Percentiles rank a stretch among this genome's conserved stretches.
Conservation (phyloP, 2,329 filamentous ascomycete genomes). For the Huntiella bhutanensis region DNA sequence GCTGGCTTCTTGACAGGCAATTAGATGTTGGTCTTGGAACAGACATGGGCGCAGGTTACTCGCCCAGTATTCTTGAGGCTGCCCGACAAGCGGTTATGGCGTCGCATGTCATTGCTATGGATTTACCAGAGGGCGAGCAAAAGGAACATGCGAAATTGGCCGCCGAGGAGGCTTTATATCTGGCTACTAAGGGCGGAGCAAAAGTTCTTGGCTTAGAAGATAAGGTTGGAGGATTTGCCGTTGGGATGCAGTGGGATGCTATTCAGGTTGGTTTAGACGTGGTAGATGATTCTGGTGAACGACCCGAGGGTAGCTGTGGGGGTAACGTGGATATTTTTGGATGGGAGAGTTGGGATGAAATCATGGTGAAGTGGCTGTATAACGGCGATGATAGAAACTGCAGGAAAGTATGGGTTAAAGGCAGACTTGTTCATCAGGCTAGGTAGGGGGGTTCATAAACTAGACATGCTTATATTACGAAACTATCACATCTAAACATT, state of each 20-base stretch:
- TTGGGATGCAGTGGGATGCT: constrained; percentile 80
- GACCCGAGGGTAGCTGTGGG: constrained; percentile 18
- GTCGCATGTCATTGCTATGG: constrained; percentile 50
- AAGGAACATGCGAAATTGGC: constrained; percentile 44
- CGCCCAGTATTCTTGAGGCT: constrained; percentile 62
- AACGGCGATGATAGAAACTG: constrained; percentile 88
- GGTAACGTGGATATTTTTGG: constrained; percentile 78
- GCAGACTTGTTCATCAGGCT: constrained; percentile 56
- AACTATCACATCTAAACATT: not conserved
- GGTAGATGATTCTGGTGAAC: constrained; percentile 25
- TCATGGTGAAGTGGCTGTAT: constrained; percentile 84
- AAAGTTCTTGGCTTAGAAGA: constrained; percentile 55
- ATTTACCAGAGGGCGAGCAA: constrained; percentile 17
- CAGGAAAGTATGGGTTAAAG: constrained; percentile 71
- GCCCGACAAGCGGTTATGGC: constrained; percentile 65
- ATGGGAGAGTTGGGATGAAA: constrained; percentile 75
- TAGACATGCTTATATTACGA: not conserved
- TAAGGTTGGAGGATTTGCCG: constrained; percentile 61
- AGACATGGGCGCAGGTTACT: constrained; percentile 79
- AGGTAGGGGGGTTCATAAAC: not conserved
- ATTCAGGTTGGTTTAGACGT: constrained; percentile 53
- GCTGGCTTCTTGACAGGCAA: constrained; percentile 53
- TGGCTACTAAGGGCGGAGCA: constrained; percentile 79
- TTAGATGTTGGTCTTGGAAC: constrained; percentile 74
- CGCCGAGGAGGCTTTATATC: constrained; percentile 71